A percentile compares a stretch with the other conserved stretches of the same genome.
Conservation (phyloP, 2,329 filamentous ascomycete species). For the Drechmeria coniospora region DNA sequence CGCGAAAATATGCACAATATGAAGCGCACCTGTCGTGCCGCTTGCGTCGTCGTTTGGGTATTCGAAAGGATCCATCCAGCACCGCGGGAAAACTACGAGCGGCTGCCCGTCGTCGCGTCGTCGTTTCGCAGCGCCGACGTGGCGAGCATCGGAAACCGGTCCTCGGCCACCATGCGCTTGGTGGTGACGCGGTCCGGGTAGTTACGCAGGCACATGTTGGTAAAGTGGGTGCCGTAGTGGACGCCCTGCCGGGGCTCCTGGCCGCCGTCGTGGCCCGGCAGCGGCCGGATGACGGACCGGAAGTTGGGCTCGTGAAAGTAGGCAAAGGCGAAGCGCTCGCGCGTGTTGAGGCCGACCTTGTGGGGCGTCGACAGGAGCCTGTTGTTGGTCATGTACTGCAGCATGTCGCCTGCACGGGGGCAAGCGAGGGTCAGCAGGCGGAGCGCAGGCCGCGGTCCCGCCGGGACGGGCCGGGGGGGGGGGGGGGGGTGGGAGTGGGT, state of each 20-base stretch:
- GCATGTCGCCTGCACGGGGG: constrained; percentile 30
- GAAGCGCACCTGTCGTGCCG: too few species aligned
- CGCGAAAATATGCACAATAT: too few species aligned
- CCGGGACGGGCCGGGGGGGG: neutral
- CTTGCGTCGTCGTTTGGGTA: too few species aligned
- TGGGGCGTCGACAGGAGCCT: constrained; percentile 31
- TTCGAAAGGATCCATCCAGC: too few species aligned
- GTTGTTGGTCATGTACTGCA: constrained; percentile 33
- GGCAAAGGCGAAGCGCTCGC: constrained; percentile 31
- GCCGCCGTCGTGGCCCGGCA: constrained; percentile 20
- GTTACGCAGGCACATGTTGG: constrained; percentile 34
- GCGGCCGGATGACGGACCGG: constrained; percentile 25
- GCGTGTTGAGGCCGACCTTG: constrained; percentile 33
- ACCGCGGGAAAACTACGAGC: too few species aligned
- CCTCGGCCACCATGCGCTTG: constrained; percentile 16
- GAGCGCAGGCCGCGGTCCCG: neutral
- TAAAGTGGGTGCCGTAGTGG: constrained; percentile 36
- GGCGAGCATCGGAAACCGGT: constrained; percentile 9
- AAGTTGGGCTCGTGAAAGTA: constrained; percentile 38
- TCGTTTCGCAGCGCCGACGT: constrained; percentile 11
- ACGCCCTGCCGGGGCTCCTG: constrained; percentile 21
- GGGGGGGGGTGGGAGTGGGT: neutral
- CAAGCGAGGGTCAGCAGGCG: neutral
- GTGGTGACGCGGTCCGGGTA: constrained; percentile 32
- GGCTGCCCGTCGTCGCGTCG: too few species aligned